These are phyloP conservation scores for Calonectria crousiana DNA, from an alignment of 2,329 filamentous ascomycete genomes.

Conservation along the genomic window DNA sequence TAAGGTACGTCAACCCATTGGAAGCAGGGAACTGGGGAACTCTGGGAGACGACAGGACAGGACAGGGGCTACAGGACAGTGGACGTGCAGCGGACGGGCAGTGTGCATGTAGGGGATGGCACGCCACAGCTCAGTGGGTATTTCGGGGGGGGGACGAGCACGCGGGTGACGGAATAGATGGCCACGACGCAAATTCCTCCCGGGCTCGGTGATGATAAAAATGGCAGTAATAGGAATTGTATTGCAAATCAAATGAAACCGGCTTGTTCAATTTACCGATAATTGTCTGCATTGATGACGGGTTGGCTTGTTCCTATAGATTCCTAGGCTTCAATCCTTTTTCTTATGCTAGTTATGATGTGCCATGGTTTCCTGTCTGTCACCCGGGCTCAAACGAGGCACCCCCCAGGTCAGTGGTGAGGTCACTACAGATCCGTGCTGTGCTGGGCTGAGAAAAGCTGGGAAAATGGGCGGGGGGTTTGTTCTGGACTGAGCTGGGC, in stretches of 20 bases:
- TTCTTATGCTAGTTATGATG: background rate
- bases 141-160: background rate
- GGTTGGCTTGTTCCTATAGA: background rate
- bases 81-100: conserved; percentile 7
- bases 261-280: background rate
- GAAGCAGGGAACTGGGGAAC: conserved; percentile 2
- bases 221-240: background rate
- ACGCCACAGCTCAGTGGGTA: conserved; percentile 7
- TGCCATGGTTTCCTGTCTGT: background rate
- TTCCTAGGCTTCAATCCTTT: background rate
- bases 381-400: background rate
- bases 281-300: background rate
- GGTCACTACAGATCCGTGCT: conserved; percentile 6
- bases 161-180: background rate
- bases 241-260: background rate
- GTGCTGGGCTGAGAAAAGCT: conserved; percentile 7
- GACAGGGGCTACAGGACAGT: conserved; percentile 25
- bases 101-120: background rate
- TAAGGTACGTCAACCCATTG: conserved; percentile 13
- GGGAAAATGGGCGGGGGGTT: conserved; percentile 5
- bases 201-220: background rate
- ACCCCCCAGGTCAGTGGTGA: background rate
- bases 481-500: conserved; percentile 15
- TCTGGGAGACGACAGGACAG: conserved; percentile 20
- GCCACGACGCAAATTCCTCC: background rate